Percentiles rank a stretch among this genome's conserved stretches.
phyloP scores from a whole-genome alignment of 441 rosid species.

The Populus hybrid region DNA sequence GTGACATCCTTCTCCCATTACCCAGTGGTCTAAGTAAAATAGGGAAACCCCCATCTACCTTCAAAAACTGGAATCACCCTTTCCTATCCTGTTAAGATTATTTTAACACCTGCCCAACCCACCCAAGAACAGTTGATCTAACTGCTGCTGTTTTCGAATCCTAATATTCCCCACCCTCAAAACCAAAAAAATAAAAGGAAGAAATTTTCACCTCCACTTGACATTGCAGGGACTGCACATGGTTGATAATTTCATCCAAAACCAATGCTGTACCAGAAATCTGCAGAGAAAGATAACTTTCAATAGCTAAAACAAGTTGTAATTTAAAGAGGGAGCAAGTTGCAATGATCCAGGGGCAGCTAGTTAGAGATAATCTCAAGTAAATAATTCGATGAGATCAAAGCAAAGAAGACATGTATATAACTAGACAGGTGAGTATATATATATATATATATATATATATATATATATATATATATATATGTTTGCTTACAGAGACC shows the following conservation, averaged over 20 bases:
- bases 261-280: conserved; percentile 88
- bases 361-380: background rate
- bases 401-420: background rate
- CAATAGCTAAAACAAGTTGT: conserved; percentile 1
- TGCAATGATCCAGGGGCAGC: background rate
- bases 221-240: conserved; percentile 75
- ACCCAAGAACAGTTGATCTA: background rate
- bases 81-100: background rate
- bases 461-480: no score
- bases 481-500: background rate
- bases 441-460: background rate
- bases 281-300: conserved; percentile 46
- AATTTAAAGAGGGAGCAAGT: background rate
- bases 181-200: background rate
- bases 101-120: background rate
- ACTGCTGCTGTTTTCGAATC: background rate
- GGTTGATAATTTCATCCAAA: conserved; percentile 86
- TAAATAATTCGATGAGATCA: background rate
- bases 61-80: background rate
- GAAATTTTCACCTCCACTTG: conserved; percentile 80
- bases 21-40: background rate
- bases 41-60: background rate
- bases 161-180: background rate
- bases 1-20: background rate
- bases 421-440: background rate